These are phyloP conservation scores for Pseudonitzschia multiseries DNA, from an alignment of 108 stramenopile genomes.

Conservation along the genomic window DNA sequence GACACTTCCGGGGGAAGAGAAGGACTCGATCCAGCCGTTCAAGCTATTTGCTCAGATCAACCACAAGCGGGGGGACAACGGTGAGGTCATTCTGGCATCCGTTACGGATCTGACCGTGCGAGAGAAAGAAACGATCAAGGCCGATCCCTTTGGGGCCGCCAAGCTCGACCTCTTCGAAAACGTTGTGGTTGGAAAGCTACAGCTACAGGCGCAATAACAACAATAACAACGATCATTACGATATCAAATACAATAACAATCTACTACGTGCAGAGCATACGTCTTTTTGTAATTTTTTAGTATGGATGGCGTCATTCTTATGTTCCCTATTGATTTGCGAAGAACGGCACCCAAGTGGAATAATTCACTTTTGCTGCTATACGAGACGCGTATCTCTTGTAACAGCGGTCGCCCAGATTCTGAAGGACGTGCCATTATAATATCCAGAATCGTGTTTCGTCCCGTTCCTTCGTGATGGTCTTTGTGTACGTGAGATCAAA, in stretches of 20 bases:
- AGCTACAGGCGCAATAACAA: slow-evolving; percentile 45
- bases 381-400: too few relatives aligned
- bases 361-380: not conserved
- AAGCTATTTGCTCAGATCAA: slow-evolving; percentile 73
- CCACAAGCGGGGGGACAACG: slow-evolving; percentile 57
- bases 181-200: slow-evolving; percentile 58
- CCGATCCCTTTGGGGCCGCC: slow-evolving; percentile 71
- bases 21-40: slow-evolving; percentile 65
- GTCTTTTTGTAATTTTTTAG: not conserved
- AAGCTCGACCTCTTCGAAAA: slow-evolving; percentile 75
- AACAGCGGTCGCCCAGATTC: too few relatives aligned
- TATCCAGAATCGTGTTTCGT: too few relatives aligned
- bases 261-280: too few relatives aligned
- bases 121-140: slow-evolving; percentile 57
- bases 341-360: not conserved
- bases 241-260: too few relatives aligned
- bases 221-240: too few relatives aligned
- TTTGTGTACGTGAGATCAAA: too few relatives aligned
- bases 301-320: not conserved
- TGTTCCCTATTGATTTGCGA: not conserved
- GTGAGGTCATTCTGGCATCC: slow-evolving; percentile 33
- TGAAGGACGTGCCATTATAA: too few relatives aligned
- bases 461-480: too few relatives aligned
- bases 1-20: slow-evolving; percentile 40
- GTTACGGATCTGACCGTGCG: slow-evolving; percentile 43